Evolutionary conservation across 306 rosid genomes (phyloP).

Genomic region (Neltuma alba): DNA sequence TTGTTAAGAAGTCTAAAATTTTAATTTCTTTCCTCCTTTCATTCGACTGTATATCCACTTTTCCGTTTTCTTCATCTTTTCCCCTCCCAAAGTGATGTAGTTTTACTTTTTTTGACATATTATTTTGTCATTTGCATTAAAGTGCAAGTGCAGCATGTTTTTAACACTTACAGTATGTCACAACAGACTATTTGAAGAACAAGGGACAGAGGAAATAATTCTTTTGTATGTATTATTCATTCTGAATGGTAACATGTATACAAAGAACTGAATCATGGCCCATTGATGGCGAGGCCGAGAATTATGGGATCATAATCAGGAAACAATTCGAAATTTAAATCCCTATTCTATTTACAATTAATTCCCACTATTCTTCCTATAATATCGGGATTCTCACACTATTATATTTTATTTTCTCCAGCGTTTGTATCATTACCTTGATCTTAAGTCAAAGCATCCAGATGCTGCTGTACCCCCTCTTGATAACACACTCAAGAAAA

Average conservation of each 20-base stretch:
- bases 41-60: background rate
- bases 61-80: background rate
- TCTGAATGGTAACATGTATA: too few species aligned
- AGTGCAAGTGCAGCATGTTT: background rate
- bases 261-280: too few species aligned
- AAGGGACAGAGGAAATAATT: too few species aligned
- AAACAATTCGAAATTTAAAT: too few species aligned
- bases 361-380: too few species aligned
- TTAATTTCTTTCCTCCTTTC: conserved; percentile 9
- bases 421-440: conserved; percentile 74
- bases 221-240: too few species aligned
- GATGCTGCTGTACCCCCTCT: conserved; percentile 78
- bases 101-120: background rate
- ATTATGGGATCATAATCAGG: too few species aligned
- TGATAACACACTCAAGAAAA: conserved; percentile 75
- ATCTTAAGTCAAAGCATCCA: conserved; percentile 78
- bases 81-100: conserved; percentile 2
- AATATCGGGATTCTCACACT: too few species aligned
- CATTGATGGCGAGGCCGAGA: too few species aligned
- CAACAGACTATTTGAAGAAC: background rate
- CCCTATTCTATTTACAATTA: too few species aligned
- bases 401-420: conserved; percentile 42
- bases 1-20: background rate
- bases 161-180: background rate
- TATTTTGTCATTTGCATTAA: background rate